phyloP scores from a whole-genome alignment of 805 yeast genomes.

The Kazachstania bromeliacearum region DNA sequence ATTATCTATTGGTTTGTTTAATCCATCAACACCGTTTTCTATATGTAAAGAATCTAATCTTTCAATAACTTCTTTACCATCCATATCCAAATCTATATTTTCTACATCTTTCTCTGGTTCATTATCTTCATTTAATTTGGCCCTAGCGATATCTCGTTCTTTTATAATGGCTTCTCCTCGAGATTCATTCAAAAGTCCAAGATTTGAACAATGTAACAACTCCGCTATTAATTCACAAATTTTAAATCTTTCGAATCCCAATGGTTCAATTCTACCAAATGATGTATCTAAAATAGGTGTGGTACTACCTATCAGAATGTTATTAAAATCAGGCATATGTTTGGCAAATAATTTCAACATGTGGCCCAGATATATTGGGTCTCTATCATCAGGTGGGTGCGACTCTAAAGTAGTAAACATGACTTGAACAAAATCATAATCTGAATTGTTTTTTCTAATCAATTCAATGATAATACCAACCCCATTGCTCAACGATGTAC shows the following conservation, averaged over 20 bases:
- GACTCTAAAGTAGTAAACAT: conserved; percentile 71
- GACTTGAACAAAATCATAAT: conserved; percentile 85
- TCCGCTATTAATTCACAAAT: conserved; percentile 92
- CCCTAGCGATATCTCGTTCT: conserved; percentile 61
- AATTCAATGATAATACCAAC: conserved; percentile 92
- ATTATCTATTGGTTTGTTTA: no score
- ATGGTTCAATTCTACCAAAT: conserved; percentile 55
- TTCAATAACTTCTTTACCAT: conserved; percentile 1
- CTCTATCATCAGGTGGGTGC: conserved; percentile 88
- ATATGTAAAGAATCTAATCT: conserved; percentile 5
- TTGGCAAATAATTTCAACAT: conserved; percentile 70
- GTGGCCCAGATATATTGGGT: conserved; percentile 86
- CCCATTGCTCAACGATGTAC: conserved; percentile 85
- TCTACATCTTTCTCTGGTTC: background rate
- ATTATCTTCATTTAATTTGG: conserved; percentile 14
- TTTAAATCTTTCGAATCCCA: conserved; percentile 90
- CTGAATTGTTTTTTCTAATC: conserved; percentile 91
- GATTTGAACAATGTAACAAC: conserved; percentile 88
- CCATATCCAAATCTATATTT: conserved; percentile 3
- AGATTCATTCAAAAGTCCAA: conserved; percentile 78
- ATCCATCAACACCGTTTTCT: conserved; percentile 1
- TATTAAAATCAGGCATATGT: conserved; percentile 57
- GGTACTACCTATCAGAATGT: conserved; percentile 40
- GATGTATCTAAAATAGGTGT: conserved; percentile 34
- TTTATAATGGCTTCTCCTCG: conserved; percentile 57